Percentiles rank a stretch among this genome's conserved stretches.
Conservation (phyloP, 139 green algal species). For the Micractinium conductrix region DNA sequence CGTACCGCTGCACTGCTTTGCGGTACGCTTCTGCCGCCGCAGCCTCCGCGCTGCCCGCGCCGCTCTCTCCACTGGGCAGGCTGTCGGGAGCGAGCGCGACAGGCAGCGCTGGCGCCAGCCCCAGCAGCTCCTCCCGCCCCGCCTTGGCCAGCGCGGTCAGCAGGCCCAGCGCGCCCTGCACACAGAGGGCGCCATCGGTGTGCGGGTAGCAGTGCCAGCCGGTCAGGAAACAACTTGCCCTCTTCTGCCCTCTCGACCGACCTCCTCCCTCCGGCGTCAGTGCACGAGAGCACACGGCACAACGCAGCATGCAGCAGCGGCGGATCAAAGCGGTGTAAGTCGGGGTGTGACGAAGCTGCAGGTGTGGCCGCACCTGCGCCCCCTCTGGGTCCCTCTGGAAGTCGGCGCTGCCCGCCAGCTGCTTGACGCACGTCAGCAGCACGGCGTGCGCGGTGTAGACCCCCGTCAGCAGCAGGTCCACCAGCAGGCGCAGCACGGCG, state of each 20-base stretch:
- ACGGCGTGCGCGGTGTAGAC: slow-evolving; percentile 57
- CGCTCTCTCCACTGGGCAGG: slow-evolving; percentile 15
- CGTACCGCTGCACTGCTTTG: slow-evolving; percentile 46
- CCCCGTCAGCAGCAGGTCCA: slow-evolving; percentile 84
- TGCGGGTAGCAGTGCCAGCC: too few relatives aligned
- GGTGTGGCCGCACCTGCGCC: too few relatives aligned
- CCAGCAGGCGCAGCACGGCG: slow-evolving; percentile 77
- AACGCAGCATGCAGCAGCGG: too few relatives aligned
- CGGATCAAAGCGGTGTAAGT: too few relatives aligned
- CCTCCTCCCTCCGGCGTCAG: too few relatives aligned
- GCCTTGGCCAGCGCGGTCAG: slow-evolving; percentile 77
- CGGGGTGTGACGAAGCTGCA: too few relatives aligned
- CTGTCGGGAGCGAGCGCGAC: slow-evolving; percentile 32
- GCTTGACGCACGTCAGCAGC: slow-evolving; percentile 70
- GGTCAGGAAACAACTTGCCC: too few relatives aligned
- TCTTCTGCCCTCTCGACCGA: too few relatives aligned
- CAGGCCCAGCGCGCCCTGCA: slow-evolving; percentile 65
- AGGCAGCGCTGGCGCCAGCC: slow-evolving; percentile 39
- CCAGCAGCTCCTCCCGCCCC: slow-evolving; percentile 71
- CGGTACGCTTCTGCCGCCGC: slow-evolving; percentile 31
- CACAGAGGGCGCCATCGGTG: too few relatives aligned
- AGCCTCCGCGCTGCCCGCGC: slow-evolving; percentile 17
- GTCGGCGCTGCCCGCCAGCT: slow-evolving; percentile 48
- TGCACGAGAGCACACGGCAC: too few relatives aligned
- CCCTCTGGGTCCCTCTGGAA: slow-evolving; percentile 63